Base-by-base conservation (phyloP, 208 protist species). In the Zelonia costaricensis region DNA sequence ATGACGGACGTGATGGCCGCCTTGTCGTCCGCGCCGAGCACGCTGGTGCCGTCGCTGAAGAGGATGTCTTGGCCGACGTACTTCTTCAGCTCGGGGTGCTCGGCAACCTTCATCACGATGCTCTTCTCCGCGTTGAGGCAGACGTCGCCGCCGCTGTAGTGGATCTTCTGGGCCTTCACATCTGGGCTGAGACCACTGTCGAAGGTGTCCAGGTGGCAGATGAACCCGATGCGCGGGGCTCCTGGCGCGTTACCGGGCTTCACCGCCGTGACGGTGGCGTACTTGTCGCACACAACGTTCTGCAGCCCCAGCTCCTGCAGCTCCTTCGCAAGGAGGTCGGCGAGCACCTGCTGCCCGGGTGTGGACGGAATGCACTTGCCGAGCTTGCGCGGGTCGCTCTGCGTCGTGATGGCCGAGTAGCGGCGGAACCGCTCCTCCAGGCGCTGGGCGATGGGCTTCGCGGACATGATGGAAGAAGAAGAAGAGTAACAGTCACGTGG, bases 11-110 rank as follows among this genome's bases (percentile, higher is more conserved):
- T 61, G 30, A 95, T 76, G 13, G 80, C 88, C 5, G 88, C 88
- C 74, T 95, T 95, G 71, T 95, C 83, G 54, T 95, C 88, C 13
- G 85, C 88, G 5, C 88, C 88, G 40, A 95, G 77, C 62, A 95
- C 83, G 69, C 85, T 92, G 15, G 88, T 95, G 62, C 88, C 88
- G 60, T 95, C 88, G 57, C 77, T 90, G 52, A 95, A 86, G 36
- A 95, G 69, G 38, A 95, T 91, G 25, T 95, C 83, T 66, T 95
- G 77, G n/a, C 75, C 74, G 10, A 56, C 73, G 73, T 95, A 95
- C 57, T 73, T 72, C 30, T 25, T 36, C 55, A 95, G 65, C 61
- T 91, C 88, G n/a, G 85, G 82, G 57, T 91, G 82, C 62, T 91
- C 81, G 22, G 51, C 49, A 54, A 53, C 68, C 8, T 78, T 72